Evolutionary conservation across 768 basidiomycete genomes (phyloP).

Genomic region (Pleurotus cornucopiae): DNA sequence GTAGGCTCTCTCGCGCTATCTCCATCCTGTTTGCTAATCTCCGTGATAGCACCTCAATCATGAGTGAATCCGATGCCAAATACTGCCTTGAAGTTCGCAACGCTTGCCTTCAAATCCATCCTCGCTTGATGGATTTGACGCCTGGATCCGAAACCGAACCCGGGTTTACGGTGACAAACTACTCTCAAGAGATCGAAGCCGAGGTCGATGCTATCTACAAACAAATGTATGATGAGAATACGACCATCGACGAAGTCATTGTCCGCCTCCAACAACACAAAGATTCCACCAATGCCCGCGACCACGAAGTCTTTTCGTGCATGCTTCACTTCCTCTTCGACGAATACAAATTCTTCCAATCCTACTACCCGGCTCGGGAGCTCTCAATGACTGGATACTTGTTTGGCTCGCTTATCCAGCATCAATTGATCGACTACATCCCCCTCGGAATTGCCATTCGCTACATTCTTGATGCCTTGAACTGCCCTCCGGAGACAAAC

Average conservation of each 20-base stretch:
- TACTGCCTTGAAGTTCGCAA: constrained; percentile 91
- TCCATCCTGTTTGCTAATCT: constrained; percentile 7
- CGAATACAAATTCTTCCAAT: constrained; percentile 99
- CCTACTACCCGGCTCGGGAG: constrained; percentile 91
- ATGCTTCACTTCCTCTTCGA: constrained; percentile 99
- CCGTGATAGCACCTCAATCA: constrained; percentile 55
- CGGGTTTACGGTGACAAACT: constrained; percentile 84
- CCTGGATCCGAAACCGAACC: constrained; percentile 87
- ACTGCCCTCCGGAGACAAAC: constrained; percentile 86
- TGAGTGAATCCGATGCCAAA: constrained; percentile 76
- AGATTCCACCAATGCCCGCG: constrained; percentile 73
- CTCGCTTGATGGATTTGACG: constrained; percentile 89
- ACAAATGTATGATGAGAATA: constrained; percentile 96
- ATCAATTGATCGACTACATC: constrained; percentile 88
- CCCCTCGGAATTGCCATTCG: constrained; percentile 95
- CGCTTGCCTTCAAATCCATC: constrained; percentile 90
- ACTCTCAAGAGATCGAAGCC: constrained; percentile 82
- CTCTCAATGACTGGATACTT: constrained; percentile 94
- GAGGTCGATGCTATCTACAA: constrained; percentile 97
- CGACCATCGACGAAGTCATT: constrained; percentile 93
- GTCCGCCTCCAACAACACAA: constrained; percentile 83
- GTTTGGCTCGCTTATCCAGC: constrained; percentile 94
- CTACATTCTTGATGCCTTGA: constrained; percentile 91
- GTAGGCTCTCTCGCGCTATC: constrained; percentile 36
- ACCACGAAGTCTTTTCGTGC: constrained; percentile 98